Percentiles rank a stretch among this genome's conserved stretches.
Evolutionary conservation across 2,329 filamentous ascomycete species (phyloP).

Genomic region (Xylariaceae sp.): DNA sequence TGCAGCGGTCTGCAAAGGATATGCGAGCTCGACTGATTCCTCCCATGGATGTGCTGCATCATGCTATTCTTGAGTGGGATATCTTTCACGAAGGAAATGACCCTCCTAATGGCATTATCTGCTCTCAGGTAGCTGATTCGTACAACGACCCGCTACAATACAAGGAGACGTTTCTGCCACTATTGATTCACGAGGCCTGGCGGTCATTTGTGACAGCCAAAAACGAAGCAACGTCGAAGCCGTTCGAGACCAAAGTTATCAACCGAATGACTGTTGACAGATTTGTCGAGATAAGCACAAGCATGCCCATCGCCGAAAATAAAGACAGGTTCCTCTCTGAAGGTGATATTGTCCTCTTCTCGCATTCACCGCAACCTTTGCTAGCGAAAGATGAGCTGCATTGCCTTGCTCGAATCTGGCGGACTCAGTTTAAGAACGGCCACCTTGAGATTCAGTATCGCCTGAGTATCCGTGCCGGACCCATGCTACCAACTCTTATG

Average conservation of each 20-base stretch:
- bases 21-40: constrained; percentile 90
- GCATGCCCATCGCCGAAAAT: constrained; percentile 64
- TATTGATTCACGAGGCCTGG: constrained; percentile 92
- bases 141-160: constrained; percentile 76
- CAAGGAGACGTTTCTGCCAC: constrained; percentile 81
- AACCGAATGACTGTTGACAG: constrained; percentile 87
- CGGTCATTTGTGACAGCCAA: constrained; percentile 85
- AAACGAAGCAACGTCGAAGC: constrained; percentile 74
- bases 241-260: constrained; percentile 82
- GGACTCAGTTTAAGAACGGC: constrained; percentile 74
- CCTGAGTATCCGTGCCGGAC: constrained; percentile 61
- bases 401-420: constrained; percentile 79
- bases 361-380: constrained; percentile 66
- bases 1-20: constrained; percentile 79
- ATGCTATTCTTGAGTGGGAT: constrained; percentile 86
- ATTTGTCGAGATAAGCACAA: constrained; percentile 86
- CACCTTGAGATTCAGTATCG: constrained; percentile 81
- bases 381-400: constrained; percentile 61
- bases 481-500: constrained; percentile 57
- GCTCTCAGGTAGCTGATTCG: constrained; percentile 68
- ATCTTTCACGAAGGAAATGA: constrained; percentile 87
- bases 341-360: constrained; percentile 85
- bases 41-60: constrained; percentile 78
- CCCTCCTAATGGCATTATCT: constrained; percentile 70
- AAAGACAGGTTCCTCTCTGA: constrained; percentile 70